Evolutionary conservation across 2,329 filamentous ascomycete genomes (phyloP).

Genomic region (Helminthosporium solani): DNA sequence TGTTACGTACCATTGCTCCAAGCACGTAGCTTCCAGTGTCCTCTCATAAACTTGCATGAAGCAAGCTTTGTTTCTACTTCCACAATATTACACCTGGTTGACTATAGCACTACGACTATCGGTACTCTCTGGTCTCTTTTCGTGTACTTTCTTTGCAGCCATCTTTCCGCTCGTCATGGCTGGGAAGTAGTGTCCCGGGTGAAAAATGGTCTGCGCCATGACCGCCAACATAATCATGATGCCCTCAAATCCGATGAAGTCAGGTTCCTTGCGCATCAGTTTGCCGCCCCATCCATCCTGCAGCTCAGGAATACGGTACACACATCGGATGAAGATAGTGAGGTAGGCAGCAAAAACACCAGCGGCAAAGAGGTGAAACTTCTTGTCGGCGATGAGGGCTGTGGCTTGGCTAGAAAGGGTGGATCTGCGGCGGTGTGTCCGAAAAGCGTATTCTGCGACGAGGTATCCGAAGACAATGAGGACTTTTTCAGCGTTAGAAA

Average conservation of each 20-base stretch:
- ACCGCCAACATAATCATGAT: constrained; percentile 52
- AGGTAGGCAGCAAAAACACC: constrained; percentile 43
- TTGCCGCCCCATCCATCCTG: constrained; percentile 45
- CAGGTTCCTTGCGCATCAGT: constrained; percentile 48
- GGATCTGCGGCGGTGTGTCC: constrained; percentile 20
- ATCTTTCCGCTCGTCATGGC: constrained; percentile 10
- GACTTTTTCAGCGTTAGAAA: constrained; percentile 21
- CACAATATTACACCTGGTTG: neutral
- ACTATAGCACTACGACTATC: constrained; percentile 2
- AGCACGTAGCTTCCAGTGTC: too few species aligned
- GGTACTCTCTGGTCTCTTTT: neutral
- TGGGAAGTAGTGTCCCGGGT: constrained; percentile 43
- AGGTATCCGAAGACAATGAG: constrained; percentile 48
- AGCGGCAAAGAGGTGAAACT: constrained; percentile 24
- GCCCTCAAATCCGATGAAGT: constrained; percentile 54
- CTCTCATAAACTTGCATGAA: too few species aligned
- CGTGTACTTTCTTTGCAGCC: neutral
- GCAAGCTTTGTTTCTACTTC: too few species aligned
- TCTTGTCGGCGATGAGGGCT: constrained; percentile 10
- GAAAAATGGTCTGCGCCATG: constrained; percentile 46
- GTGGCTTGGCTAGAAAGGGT: constrained; percentile 13
- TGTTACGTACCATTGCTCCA: too few species aligned
- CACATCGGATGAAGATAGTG: constrained; percentile 48
- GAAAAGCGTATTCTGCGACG: constrained; percentile 36
- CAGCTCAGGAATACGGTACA: constrained; percentile 51